Evolutionary conservation across 805 yeast genomes (phyloP).

Genomic region (Metschnikowia hibisci): DNA sequence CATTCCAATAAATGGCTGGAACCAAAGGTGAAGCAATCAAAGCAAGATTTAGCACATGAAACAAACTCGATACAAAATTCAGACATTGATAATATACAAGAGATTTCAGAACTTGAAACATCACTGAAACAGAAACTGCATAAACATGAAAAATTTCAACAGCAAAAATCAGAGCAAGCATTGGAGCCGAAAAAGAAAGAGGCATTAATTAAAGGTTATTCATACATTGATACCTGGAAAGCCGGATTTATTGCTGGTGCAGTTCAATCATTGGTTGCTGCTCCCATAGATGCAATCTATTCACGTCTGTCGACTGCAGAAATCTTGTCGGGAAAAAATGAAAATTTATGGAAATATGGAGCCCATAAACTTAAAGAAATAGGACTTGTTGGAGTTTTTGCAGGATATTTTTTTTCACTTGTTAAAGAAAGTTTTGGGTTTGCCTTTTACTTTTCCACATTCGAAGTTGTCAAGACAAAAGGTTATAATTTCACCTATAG

Average conservation of each 20-base stretch:
- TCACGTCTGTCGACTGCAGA: conserved; percentile 78
- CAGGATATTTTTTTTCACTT: conserved; percentile 78
- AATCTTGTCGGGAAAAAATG: conserved; percentile 59
- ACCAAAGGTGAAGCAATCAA: no score
- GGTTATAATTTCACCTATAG: conserved; percentile 48
- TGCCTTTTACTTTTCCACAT: conserved; percentile 77
- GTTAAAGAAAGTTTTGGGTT: conserved; percentile 79
- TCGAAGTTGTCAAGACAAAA: conserved; percentile 73
- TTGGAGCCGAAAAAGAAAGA: conserved; percentile 8
- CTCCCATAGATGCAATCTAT: conserved; percentile 89
- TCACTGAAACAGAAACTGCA: background rate
- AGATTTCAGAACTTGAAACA: no score
- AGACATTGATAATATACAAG: no score
- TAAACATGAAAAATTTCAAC: background rate
- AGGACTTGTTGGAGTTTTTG: conserved; percentile 82
- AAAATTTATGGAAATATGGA: conserved; percentile 76
- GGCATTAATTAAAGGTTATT: conserved; percentile 11
- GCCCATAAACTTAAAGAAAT: conserved; percentile 61
- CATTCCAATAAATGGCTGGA: no score
- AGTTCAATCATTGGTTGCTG: conserved; percentile 84
- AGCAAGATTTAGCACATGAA: no score
- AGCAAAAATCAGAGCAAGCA: background rate
- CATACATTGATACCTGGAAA: conserved; percentile 53
- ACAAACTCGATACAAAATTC: background rate
- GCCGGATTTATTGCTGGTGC: conserved; percentile 88